Conservation (phyloP, 139 green algal species). For the Auxenochlorella pyrenoidosa region DNA sequence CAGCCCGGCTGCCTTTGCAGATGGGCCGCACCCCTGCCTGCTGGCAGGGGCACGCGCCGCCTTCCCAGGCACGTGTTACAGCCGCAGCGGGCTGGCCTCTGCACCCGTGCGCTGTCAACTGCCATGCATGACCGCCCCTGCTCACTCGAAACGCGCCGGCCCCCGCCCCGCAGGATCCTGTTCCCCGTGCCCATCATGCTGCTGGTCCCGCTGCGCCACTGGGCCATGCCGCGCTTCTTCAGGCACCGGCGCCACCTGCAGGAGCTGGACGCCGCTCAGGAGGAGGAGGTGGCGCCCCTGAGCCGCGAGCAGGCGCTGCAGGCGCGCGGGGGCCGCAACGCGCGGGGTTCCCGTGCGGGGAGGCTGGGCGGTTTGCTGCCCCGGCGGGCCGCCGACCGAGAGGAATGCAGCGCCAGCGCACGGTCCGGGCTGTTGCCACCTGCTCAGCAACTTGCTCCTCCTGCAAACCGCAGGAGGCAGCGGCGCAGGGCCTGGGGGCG, state of each 20-base stretch:
- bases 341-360: neutral
- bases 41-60: no score
- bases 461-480: neutral
- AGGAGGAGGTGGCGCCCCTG: constrained; percentile 64
- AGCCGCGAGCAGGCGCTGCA: constrained; percentile 24
- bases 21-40: no score
- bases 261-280: constrained; percentile 71
- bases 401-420: no score
- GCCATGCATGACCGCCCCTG: neutral
- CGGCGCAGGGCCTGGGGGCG: constrained; percentile 2
- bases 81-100: neutral
- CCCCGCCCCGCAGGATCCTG: constrained; percentile 50
- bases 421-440: no score
- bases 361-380: neutral
- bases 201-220: constrained; percentile 80
- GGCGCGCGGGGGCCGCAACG: neutral
- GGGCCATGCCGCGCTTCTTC: constrained; percentile 74
- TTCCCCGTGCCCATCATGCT: constrained; percentile 90
- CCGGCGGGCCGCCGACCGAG: no score
- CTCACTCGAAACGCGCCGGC: no score
- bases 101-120: neutral
- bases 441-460: neutral
- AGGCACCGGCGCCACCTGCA: constrained; percentile 43
- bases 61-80: no score
- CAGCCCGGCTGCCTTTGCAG: no score